phyloP scores from a whole-genome alignment of 306 rosid genomes.

The Herpetospermum pedunculosum region DNA sequence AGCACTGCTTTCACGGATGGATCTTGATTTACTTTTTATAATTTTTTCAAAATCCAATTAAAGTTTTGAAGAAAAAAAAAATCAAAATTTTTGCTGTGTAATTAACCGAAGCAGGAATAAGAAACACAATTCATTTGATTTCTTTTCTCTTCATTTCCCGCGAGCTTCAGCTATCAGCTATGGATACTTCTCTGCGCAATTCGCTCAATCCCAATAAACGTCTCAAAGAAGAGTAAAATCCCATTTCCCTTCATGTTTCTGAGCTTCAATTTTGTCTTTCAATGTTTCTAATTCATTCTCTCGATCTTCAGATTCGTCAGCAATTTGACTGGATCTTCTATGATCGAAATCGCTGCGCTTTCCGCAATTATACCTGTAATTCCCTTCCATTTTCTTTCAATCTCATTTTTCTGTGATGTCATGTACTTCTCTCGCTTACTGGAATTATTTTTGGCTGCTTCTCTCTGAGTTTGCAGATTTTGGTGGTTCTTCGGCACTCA shows the following conservation, averaged over 20 bases:
- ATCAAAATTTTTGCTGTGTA: neutral
- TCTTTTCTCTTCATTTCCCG: neutral
- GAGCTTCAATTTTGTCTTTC: neutral
- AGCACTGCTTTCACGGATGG: too few species aligned
- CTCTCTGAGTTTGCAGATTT: conserved; percentile 17
- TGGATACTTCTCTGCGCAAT: conserved; percentile 47
- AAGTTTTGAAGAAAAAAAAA: too few species aligned
- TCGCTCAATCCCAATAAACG: conserved; percentile 53
- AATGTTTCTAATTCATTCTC: neutral
- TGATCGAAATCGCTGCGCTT: conserved; percentile 45
- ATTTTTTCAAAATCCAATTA: too few species aligned
- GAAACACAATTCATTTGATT: neutral
- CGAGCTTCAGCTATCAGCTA: conserved; percentile 15
- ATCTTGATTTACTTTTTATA: too few species aligned
- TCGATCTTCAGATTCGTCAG: conserved; percentile 38
- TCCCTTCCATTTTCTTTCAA: neutral
- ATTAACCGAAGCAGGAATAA: neutral
- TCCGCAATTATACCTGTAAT: conserved; percentile 28
- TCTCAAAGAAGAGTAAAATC: conserved; percentile 77
- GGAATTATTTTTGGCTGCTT: neutral
- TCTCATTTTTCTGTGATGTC: neutral
- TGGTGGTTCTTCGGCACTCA: conserved; percentile 35
- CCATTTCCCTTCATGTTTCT: neutral
- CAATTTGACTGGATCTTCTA: conserved; percentile 49
- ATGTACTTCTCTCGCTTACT: neutral